Evolutionary conservation across 768 basidiomycete species (phyloP).

Genomic region (Rhizopogon sp.): DNA sequence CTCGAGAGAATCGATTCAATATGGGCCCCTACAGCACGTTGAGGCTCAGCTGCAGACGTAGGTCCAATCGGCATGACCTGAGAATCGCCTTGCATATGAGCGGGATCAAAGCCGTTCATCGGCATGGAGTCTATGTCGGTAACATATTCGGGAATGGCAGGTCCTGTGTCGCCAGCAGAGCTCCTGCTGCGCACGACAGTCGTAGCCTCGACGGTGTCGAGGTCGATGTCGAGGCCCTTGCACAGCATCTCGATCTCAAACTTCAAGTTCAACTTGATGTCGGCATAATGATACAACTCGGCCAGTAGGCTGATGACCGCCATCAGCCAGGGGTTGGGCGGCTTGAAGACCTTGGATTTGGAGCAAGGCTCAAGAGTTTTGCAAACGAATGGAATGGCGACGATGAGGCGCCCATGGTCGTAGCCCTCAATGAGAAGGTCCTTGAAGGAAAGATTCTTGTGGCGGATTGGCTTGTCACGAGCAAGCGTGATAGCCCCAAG

Average conservation of each 20-base stretch:
- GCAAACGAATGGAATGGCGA: conserved; percentile 97
- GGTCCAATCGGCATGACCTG: conserved; percentile 61
- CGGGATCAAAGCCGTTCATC: conserved; percentile 64
- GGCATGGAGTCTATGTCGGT: conserved; percentile 75
- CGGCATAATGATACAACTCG: conserved; percentile 96
- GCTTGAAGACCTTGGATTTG: conserved; percentile 87
- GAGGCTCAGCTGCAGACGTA: conserved; percentile 55
- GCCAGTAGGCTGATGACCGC: conserved; percentile 87
- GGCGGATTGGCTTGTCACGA: conserved; percentile 86
- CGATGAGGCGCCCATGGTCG: conserved; percentile 83
- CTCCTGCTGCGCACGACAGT: conserved; percentile 78
- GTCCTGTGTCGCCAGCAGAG: conserved; percentile 50
- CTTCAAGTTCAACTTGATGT: conserved; percentile 93
- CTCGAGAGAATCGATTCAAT: conserved; percentile 75
- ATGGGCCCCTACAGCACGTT: conserved; percentile 67
- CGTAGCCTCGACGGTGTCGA: conserved; percentile 81
- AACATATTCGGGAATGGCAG: conserved; percentile 74
- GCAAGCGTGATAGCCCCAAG: conserved; percentile 91
- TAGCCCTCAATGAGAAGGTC: conserved; percentile 96
- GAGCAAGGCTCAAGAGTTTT: conserved; percentile 90
- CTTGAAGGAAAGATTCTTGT: conserved; percentile 94
- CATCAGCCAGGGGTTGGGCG: conserved; percentile 99
- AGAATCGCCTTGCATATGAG: conserved; percentile 44
- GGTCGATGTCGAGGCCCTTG: conserved; percentile 83
- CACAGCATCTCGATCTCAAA: conserved; percentile 98